These are phyloP conservation scores for Dioszegia hungarica DNA, from an alignment of 768 basidiomycete genomes.

Conservation along the genomic window DNA sequence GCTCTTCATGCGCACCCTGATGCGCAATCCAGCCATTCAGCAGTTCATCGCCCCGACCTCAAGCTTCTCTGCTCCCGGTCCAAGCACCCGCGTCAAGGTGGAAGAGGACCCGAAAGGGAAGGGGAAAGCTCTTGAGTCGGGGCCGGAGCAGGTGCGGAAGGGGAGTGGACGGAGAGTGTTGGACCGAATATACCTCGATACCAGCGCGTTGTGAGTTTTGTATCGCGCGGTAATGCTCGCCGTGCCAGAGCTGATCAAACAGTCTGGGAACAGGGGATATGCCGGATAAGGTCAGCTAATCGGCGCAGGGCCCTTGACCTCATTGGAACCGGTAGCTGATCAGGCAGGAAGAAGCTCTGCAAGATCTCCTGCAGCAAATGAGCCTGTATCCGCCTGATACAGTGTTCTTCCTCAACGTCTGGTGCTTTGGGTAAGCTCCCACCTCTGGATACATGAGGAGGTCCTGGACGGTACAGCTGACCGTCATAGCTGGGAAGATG, in stretches of 20 bases:
- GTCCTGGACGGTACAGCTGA: not conserved
- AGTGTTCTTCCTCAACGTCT: slow-evolving; percentile 81
- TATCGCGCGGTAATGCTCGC: not conserved
- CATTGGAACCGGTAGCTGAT: not conserved
- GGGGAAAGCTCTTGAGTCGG: not conserved
- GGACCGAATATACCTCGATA: slow-evolving; percentile 79
- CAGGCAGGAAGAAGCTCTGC: slow-evolving; percentile 60
- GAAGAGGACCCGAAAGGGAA: not conserved
- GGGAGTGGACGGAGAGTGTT: slow-evolving; percentile 49
- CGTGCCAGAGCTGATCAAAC: not conserved
- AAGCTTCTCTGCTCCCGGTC: slow-evolving; percentile 8
- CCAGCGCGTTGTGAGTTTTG: slow-evolving; percentile 51
- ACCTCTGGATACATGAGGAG: too few relatives aligned
- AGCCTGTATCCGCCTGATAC: slow-evolving; percentile 61
- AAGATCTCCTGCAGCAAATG: slow-evolving; percentile 67
- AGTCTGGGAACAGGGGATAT: slow-evolving; percentile 48
- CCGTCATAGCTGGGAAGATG: slow-evolving; percentile 65
- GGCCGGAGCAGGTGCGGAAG: not conserved
- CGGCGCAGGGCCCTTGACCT: too few relatives aligned
- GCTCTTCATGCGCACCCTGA: slow-evolving; percentile 66
- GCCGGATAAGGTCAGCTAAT: slow-evolving; percentile 36
- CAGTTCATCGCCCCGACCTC: slow-evolving; percentile 58
- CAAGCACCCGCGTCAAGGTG: slow-evolving; percentile 19
- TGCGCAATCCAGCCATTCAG: slow-evolving; percentile 65
- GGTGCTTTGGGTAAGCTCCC: slow-evolving; percentile 73